Evolutionary conservation across 108 stramenopile species (phyloP), one percentile per base, ranked within the genome.

Genomic region (Skeletonema marinoi): DNA sequence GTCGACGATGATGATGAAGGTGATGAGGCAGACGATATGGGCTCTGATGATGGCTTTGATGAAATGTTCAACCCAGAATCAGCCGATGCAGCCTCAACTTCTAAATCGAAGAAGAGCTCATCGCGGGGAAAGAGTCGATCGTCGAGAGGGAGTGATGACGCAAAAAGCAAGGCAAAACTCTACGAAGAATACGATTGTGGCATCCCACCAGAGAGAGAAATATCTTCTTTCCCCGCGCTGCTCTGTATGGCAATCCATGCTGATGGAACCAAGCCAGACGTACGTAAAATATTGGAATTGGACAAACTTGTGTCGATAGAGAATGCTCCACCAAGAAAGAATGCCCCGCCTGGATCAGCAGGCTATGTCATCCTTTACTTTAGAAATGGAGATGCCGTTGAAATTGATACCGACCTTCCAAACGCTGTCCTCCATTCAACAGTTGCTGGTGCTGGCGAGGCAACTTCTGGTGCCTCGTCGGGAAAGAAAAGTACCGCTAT

Each of bases 201-300:
- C 56, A 72, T 85, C 31, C 35, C 85, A 19, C 73, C 81, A 32
- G 77, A 88, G 13, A 35, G 59, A 13, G 88, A 95, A 72, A 70
- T 91, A 38, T 92, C 94, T 1, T 95, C 94, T 1, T 95, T 95
- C 68, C 94, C 94, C 2, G 89, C 88, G 16, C 41, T 95, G 9
- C 80, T 92, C 6, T 92, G 85, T 36, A 75, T 93, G 60, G 87
- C 88, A 1, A 85, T 95, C 42, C 85, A 92, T 48, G 80, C 77
- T 33, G 92, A 92, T 78, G 94, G 94, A 29, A 87, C 90, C 30
- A 88, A 89, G 65, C 94, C 94, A 6, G 94, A 95, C 71, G 87
- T 95, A 65, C 92, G 91, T 12, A 92, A 95, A 65, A 60, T 95
- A 9, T 65, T 93, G 12, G 88, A 87, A 51, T 69, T 95, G 42